These are phyloP conservation scores for Middelhovenomyces tepae DNA, from an alignment of 805 yeast species.

Conservation along the genomic window DNA sequence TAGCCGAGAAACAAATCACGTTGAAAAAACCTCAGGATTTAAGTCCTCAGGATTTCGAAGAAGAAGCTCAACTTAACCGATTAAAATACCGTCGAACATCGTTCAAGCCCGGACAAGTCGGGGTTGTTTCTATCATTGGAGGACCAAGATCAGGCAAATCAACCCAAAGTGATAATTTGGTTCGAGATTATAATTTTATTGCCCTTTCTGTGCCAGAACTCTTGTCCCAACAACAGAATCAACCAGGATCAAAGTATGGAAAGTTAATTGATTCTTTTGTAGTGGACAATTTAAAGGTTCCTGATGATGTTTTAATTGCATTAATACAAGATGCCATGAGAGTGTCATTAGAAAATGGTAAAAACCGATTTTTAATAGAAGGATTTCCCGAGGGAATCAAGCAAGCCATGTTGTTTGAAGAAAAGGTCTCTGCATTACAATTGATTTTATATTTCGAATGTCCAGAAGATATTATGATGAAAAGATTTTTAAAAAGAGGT, in stretches of 20 bases:
- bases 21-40: constrained; percentile 20
- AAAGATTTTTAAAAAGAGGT: too few species aligned
- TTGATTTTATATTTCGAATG: not conserved
- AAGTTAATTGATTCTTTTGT: constrained; percentile 79
- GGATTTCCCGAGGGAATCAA: constrained; percentile 99
- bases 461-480: too few species aligned
- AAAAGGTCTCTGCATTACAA: constrained; percentile 36
- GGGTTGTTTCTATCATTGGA: constrained; percentile 81
- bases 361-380: constrained; percentile 68
- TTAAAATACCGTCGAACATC: constrained; percentile 27
- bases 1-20: constrained; percentile 22
- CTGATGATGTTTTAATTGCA: constrained; percentile 79
- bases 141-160: constrained; percentile 99
- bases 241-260: constrained; percentile 77
- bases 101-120: constrained; percentile 55
- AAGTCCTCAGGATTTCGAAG: constrained; percentile 27
- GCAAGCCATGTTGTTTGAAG: constrained; percentile 90
- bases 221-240: constrained; percentile 81
- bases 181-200: constrained; percentile 67
- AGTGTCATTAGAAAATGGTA: constrained; percentile 37
- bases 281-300: too few species aligned
- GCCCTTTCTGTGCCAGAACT: constrained; percentile 97
- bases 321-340: constrained; percentile 71
- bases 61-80: constrained; percentile 24
- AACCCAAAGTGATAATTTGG: constrained; percentile 85